Evolutionary conservation across 2,329 filamentous ascomycete species (phyloP).

Genomic region (Geosmithia putterillii): DNA sequence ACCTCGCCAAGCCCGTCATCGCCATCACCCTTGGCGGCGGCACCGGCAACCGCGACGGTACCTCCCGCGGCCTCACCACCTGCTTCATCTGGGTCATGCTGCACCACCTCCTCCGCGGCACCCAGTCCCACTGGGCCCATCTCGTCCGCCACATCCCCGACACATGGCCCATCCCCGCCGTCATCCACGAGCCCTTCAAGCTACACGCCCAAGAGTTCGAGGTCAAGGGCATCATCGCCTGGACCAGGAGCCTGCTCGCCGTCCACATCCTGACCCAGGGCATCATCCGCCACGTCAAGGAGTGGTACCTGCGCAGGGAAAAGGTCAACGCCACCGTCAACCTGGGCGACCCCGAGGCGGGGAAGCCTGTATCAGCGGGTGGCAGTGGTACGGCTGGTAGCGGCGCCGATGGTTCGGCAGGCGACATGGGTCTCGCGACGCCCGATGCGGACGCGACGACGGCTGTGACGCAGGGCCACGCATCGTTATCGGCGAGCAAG

Average conservation of each 20-base stretch:
- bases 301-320: conserved; percentile 53
- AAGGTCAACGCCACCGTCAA: conserved; percentile 33
- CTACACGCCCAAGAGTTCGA: conserved; percentile 30
- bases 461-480: conserved; percentile 20
- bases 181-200: conserved; percentile 33
- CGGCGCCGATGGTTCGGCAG: conserved; percentile 10
- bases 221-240: conserved; percentile 47
- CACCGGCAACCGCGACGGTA: conserved; percentile 50
- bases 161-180: conserved; percentile 28
- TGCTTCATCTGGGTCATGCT: conserved; percentile 56
- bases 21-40: conserved; percentile 82
- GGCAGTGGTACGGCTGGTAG: conserved; percentile 6
- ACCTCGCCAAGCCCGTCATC: conserved; percentile 86
- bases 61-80: conserved; percentile 58
- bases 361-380: conserved; percentile 22
- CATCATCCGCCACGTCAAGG: conserved; percentile 56
- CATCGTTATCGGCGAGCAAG: conserved; percentile 47
- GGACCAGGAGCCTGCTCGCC: conserved; percentile 56
- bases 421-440: conserved; percentile 31
- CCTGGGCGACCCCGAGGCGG: conserved; percentile 50
- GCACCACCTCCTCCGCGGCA: conserved; percentile 38
- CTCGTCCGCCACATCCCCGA: conserved; percentile 32
- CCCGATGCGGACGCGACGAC: conserved; percentile 36
- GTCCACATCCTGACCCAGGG: conserved; percentile 68
- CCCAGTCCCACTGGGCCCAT: conserved; percentile 34